Evolutionary conservation across 2,329 filamentous ascomycete genomes (phyloP).

Genomic region (Tolypocladium tropicale): DNA sequence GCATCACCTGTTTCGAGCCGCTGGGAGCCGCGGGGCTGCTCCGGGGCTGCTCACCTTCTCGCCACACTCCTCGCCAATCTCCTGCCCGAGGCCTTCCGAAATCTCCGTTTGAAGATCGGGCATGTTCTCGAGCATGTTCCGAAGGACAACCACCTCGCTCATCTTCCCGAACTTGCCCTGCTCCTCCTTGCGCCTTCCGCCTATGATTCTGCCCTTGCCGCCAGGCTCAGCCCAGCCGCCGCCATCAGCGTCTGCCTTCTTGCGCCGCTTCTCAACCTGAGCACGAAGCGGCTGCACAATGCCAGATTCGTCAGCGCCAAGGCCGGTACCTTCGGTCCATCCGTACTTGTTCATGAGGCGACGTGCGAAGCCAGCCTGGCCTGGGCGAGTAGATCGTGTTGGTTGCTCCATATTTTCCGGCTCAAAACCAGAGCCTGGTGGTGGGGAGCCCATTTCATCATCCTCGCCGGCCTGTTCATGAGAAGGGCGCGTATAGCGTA

Average conservation of each 20-base stretch:
- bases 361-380: slow-evolving; percentile 75
- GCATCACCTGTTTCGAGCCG: neutral
- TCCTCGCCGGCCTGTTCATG: slow-evolving; percentile 21
- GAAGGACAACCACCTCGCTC: slow-evolving; percentile 73
- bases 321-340: slow-evolving; percentile 78
- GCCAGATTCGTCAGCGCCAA: slow-evolving; percentile 72
- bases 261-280: slow-evolving; percentile 77
- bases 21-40: no score
- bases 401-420: slow-evolving; percentile 28
- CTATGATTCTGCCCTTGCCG: slow-evolving; percentile 70
- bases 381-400: slow-evolving; percentile 54
- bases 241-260: slow-evolving; percentile 66
- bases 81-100: slow-evolving; percentile 67
- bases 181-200: slow-evolving; percentile 49
- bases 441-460: slow-evolving; percentile 30
- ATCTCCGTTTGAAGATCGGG: slow-evolving; percentile 68
- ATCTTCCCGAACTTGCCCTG: slow-evolving; percentile 55
- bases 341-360: slow-evolving; percentile 90
- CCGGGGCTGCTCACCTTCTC: slow-evolving; percentile 49
- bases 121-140: slow-evolving; percentile 80
- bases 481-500: slow-evolving; percentile 50
- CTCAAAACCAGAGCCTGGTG: slow-evolving; percentile 37
- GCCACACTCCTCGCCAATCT: slow-evolving; percentile 90
- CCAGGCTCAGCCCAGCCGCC: slow-evolving; percentile 64
- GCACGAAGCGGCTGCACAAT: slow-evolving; percentile 78